Evolutionary conservation across 768 basidiomycete species (phyloP), one percentile per base, ranked within the genome.

Genomic region (Auricularia sp.): DNA sequence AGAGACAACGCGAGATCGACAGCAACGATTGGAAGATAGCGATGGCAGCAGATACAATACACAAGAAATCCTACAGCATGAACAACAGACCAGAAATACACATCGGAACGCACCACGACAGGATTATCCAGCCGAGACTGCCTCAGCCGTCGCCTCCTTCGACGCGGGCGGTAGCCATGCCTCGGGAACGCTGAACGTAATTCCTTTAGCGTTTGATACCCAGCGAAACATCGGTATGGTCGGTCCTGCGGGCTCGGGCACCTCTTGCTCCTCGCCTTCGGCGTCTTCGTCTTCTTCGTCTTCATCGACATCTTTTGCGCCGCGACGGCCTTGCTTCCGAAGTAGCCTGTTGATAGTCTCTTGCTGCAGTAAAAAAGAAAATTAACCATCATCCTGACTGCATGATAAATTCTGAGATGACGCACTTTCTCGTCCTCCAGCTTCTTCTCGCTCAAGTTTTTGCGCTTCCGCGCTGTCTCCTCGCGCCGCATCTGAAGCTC

Each of bases 331-430:
- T 71, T 91, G 90, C 74, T 93, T 94, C 73, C 92, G 92, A 13
- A 94, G 82, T 14, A 94, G 80, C 34, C 92, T 87, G 69, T 93
- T 93, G 73, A 94, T 94, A 0, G 92, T 94, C 70, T 94, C 92
- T 29, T 85, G 85, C 89, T 92, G 69, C 21, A 37, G 29, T 2
- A 29, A 29, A 29, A 51, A 24, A 13, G 24, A 3, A 2, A 18
- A 62, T 65, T 29, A 29, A 29, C 29, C 29, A 29, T 29, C 29
- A 29, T 29, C 29, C 29, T 29, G 29, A 29, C 29, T 29, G 29
- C 29, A 29, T 29, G 29, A 29, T 29, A 29, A 29, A 29, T 29
- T 29, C 29, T 29, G 11, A 65, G 1, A 13, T 34, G 14, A 68
- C 72, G 62, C 64, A 86, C 91, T 83, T 90, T 92, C 74, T 92